Percentiles rank a stretch among this genome's conserved stretches.
These are phyloP conservation scores for Aspergillus sclerotiicarbonarius DNA, from an alignment of 495 filamentous ascomycete species.

Conservation along the genomic window DNA sequence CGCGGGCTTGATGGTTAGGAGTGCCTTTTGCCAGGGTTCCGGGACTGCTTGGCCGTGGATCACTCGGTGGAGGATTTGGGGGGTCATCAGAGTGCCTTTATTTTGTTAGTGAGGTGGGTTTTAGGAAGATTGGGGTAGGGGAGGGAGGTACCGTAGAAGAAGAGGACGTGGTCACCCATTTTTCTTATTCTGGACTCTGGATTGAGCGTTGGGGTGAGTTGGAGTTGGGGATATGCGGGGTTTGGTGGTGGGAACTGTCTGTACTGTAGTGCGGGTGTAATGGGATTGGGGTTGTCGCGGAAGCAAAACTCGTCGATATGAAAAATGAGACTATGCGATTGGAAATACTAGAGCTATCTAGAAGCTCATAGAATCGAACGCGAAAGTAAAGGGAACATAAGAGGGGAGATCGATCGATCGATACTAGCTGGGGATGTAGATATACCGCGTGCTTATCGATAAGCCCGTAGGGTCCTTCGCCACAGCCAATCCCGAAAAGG, in stretches of 20 bases:
- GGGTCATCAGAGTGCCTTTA: slow-evolving; percentile 67
- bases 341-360: too few relatives aligned
- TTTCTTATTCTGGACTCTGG: not conserved
- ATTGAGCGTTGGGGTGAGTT: not conserved
- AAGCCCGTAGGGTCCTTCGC: slow-evolving; percentile 7
- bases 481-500: slow-evolving; percentile 23
- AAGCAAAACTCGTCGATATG: too few relatives aligned
- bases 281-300: not conserved
- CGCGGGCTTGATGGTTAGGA: slow-evolving; percentile 68
- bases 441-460: slow-evolving; percentile 20
- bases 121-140: not conserved
- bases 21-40: slow-evolving; percentile 48
- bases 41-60: slow-evolving; percentile 61
- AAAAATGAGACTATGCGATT: too few relatives aligned
- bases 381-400: not conserved
- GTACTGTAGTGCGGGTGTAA: not conserved
- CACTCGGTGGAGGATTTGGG: slow-evolving; percentile 77
- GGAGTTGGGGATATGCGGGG: slow-evolving; percentile 6
- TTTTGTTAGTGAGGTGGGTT: not conserved
- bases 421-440: not conserved
- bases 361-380: not conserved
- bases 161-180: slow-evolving; percentile 50
- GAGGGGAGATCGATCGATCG: not conserved
- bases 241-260: too few relatives aligned
- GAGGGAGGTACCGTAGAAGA: slow-evolving; percentile 52